Base-by-base conservation (phyloP, 2,329 filamentous ascomycete species). In the Zopfia rhizophila region DNA sequence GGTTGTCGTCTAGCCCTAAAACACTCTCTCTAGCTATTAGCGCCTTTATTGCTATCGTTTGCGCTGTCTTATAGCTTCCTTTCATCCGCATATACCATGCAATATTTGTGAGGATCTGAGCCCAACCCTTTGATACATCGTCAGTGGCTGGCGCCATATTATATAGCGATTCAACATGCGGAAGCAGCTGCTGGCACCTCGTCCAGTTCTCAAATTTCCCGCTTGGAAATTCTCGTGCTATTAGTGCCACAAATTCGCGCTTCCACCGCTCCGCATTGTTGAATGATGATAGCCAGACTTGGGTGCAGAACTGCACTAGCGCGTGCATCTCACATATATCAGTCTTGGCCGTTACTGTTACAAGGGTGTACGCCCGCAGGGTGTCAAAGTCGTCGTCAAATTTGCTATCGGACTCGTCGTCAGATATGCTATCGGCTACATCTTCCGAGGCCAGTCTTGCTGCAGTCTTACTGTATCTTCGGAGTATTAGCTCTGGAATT, bases 401-500 rank as follows among this genome's bases (percentile, higher is more conserved):
- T n/a, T n/a, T n/a, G 7, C 24, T 11, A 17, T 48, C 18, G 8
- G 6, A n/a, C n/a, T n/a, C n/a, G n/a, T n/a, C n/a, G n/a, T n/a
- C n/a, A n/a, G n/a, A 27, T 8, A n/a, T n/a, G 24, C 24, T 27
- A n/a, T n/a, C 24, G n/a, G 24, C 24, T n/a, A 8, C 24, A n/a
- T 27, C 24, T 8, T 8, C 8, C 8, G 8, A 8, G 24, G 8
- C 24, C 24, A n/a, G n/a, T n/a, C n/a, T n/a, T 27, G 24, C 24
- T n/a, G 8, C 24, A 27, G 8, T 27, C 24, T 27, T 27, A n/a
- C 24, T 27, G n/a, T 27, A 8, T n/a, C 24, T 27, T 32, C 30
- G 18, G 10, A 75, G 32, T n/a, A 75, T 39, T 11, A 23, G 51
- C 10, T 65, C 60, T 0, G 68, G 66, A 14, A 77, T 75, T 11